Base-by-base conservation (phyloP, 2,329 filamentous ascomycete species). In the Aaosphaeria pasadenensis region DNA sequence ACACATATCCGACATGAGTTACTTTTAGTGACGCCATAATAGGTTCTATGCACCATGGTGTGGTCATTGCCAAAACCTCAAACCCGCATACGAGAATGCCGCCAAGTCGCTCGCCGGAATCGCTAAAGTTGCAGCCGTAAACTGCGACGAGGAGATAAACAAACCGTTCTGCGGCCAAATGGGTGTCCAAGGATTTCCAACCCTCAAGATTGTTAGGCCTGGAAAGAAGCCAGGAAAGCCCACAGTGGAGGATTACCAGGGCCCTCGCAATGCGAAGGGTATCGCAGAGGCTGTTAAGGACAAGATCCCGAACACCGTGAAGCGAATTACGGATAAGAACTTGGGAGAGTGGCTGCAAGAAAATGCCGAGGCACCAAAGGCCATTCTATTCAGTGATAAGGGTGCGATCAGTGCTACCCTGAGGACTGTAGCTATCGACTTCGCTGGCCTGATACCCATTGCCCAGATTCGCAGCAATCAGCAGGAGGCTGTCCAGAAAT, bases 41-140 rank as follows among this genome's bases (percentile, higher is more conserved):
- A 89, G 91, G 74, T 97, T 97, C 80, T 97, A 96, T 66, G 92
- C 92, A 6, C 92, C 92, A 28, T 97, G 92, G 92, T 97, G 94
- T 64, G 94, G 92, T 39, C 94, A 97, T 74, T 99, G 94, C 77
- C 82, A 96, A 74, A 96, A 88, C 74, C 86, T 99, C 63, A 91
- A 96, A 74, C 92, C 91, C 3, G 89, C 89, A 40, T 99, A 94
- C 74, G 92, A 97, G 72, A 96, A 96, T 72, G 91, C 86, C 2
- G 94, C 94, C 59, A 88, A 87, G 63, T 90, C 85, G 61, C 86
- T 99, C 49, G 83, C 87, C n/a, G 94, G 94, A 11, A 80, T 97
- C 11, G 94, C 91, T 61, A 95, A 96, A 63, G 92, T 99, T 39
- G 94, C 90, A 42, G 94, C 95, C 47, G 79, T 99, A 55, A 88